These are phyloP conservation scores for Geotrichum europaeum DNA, from an alignment of 1,139 yeast genomes.

Conservation along the genomic window DNA sequence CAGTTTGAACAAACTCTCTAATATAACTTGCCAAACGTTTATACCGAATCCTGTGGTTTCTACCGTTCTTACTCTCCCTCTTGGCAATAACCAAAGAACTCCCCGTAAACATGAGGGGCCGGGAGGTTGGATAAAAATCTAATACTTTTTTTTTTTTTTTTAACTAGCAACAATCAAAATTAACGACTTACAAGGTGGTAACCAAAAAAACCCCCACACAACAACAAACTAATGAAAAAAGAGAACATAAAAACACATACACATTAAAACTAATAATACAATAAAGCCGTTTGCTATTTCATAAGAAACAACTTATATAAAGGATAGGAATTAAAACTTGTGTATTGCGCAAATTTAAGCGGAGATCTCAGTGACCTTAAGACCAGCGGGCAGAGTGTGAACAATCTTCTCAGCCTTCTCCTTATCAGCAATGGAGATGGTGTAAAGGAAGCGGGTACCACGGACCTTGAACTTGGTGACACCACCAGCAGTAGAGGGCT, in stretches of 20 bases:
- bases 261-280: background rate
- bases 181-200: no score
- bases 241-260: background rate
- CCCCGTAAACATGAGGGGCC: no score
- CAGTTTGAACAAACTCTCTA: no score
- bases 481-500: constrained; percentile 67
- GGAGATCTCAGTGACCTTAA: constrained; percentile 53
- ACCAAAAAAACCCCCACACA: background rate
- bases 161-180: no score
- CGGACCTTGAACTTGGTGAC: constrained; percentile 99
- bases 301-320: background rate
- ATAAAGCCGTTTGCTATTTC: background rate
- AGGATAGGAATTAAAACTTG: background rate
- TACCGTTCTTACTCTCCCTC: no score
- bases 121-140: no score
- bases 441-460: constrained; percentile 92
- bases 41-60: no score
- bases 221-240: background rate
- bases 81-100: no score
- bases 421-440: constrained; percentile 92
- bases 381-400: constrained; percentile 96
- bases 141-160: no score
- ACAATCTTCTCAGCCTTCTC: constrained; percentile 97
- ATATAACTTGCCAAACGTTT: no score
- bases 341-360: constrained; percentile 8